A percentile compares a stretch with the other conserved stretches of the same genome.
phyloP scores from a whole-genome alignment of 2,329 filamentous ascomycete genomes.

The Madurella mycetomatis region DNA sequence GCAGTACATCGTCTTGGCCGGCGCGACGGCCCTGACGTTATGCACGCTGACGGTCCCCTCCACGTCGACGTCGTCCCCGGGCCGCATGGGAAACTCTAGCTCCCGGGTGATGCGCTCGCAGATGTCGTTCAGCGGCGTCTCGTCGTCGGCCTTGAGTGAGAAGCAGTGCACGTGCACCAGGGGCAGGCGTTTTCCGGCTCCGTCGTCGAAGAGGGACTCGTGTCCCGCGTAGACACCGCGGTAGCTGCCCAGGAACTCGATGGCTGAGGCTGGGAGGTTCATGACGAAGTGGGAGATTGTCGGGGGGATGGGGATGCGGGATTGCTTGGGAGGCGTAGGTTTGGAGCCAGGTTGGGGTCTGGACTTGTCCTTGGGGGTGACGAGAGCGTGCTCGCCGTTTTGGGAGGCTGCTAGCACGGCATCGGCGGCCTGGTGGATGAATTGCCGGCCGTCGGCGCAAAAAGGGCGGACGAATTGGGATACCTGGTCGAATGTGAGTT shows the following conservation, averaged over 20 bases:
- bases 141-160: constrained; percentile 73
- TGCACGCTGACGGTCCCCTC: constrained; percentile 53
- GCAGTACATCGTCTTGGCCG: constrained; percentile 95
- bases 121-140: constrained; percentile 59
- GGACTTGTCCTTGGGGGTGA: constrained; percentile 40
- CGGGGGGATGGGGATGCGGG: constrained; percentile 55
- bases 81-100: constrained; percentile 54
- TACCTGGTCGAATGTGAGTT: constrained; percentile 40
- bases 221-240: constrained; percentile 74
- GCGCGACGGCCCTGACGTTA: constrained; percentile 81
- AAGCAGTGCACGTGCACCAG: constrained; percentile 96
- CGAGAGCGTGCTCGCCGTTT: constrained; percentile 50
- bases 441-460: constrained; percentile 75
- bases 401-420: constrained; percentile 49
- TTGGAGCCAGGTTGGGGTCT: constrained; percentile 30
- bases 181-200: constrained; percentile 56
- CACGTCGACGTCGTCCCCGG: constrained; percentile 43
- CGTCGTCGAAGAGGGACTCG: constrained; percentile 59
- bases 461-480: constrained; percentile 68
- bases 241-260: constrained; percentile 74
- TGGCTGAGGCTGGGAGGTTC: constrained; percentile 89
- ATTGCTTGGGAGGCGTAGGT: constrained; percentile 1
- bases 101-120: constrained; percentile 61
- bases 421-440: constrained; percentile 69
- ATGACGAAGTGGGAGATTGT: constrained; percentile 93